A percentile compares a stretch with the other conserved stretches of the same genome.
Conservation (phyloP, 164 flowering plant genomes). For the Magnolia kwangsiensis region DNA sequence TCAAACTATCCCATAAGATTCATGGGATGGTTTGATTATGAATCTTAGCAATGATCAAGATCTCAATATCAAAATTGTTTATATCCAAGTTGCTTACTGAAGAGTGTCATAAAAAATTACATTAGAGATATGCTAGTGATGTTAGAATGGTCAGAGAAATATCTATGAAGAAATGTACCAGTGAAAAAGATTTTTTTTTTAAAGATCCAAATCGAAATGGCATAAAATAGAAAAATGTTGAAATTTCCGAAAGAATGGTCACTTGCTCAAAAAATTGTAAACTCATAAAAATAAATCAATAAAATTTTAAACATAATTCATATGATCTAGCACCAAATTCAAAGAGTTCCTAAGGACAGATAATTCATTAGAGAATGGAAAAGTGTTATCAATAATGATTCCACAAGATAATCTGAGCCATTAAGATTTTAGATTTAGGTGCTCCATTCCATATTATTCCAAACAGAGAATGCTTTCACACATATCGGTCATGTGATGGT, state of each 20-base stretch:
- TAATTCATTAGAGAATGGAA: no score
- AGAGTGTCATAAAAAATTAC: not conserved
- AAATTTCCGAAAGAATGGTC: not conserved
- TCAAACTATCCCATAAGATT: no score
- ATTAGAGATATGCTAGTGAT: not conserved
- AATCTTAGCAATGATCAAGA: no score
- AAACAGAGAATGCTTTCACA: conserved; percentile 4
- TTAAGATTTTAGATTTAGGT: not conserved
- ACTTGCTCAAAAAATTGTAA: not conserved
- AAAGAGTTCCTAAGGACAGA: no score
- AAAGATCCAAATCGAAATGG: not conserved
- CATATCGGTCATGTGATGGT: conserved; percentile 1
- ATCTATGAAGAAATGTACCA: not conserved
- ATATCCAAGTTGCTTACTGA: no score
- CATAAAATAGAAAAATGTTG: not conserved
- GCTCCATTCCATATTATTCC: conserved; percentile 3
- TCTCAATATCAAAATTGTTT: no score
- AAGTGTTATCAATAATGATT: no score
- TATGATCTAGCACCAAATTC: not conserved
- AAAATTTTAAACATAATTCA: not conserved
- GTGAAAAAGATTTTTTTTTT: not conserved
- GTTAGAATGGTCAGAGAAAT: not conserved
- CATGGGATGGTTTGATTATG: no score
- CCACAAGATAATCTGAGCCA: not conserved
- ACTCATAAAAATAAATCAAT: not conserved